Conservation (phyloP, 768 basidiomycete species). For the Cyclocybe aegerita region DNA sequence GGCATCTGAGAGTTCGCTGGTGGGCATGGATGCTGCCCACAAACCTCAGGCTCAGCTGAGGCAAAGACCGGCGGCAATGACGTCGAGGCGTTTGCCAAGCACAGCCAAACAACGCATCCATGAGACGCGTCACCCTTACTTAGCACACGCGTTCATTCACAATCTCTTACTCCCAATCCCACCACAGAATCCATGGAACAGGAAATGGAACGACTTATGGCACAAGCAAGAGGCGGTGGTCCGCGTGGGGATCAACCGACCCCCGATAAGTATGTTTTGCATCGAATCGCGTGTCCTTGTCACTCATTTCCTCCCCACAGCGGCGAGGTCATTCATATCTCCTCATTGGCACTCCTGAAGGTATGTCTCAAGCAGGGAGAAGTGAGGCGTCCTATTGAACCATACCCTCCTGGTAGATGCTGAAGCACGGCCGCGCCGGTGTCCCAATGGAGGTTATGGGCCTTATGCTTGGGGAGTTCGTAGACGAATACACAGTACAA, state of each 20-base stretch:
- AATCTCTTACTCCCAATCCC: conserved; percentile 7
- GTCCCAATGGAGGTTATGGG: conserved; percentile 99
- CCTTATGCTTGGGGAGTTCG: conserved; percentile 95
- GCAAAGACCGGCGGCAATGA: not conserved
- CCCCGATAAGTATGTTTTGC: conserved; percentile 69
- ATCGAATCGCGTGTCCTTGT: conserved; percentile 3
- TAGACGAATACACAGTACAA: conserved; percentile 95
- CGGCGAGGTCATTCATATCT: conserved; percentile 96
- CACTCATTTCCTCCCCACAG: conserved; percentile 34
- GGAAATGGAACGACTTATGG: conserved; percentile 52
- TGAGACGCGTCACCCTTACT: conserved; percentile 45
- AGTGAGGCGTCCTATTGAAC: not conserved
- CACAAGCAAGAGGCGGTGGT: conserved; percentile 43
- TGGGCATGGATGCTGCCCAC: conserved; percentile 11
- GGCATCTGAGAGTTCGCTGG: conserved; percentile 75
- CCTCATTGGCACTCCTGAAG: conserved; percentile 95
- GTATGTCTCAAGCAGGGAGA: conserved; percentile 36
- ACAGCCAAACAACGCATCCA: conserved; percentile 28
- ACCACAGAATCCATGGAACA: conserved; percentile 41
- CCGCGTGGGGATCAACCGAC: conserved; percentile 48
- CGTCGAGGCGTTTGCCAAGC: conserved; percentile 21
- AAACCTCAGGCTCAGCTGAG: conserved; percentile 1
- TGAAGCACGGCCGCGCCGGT: conserved; percentile 97
- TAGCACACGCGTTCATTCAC: conserved; percentile 10
- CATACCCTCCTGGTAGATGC: conserved; percentile 63